Conservation (phyloP, 257 asterid genomes). For the Ilex aquifolium region DNA sequence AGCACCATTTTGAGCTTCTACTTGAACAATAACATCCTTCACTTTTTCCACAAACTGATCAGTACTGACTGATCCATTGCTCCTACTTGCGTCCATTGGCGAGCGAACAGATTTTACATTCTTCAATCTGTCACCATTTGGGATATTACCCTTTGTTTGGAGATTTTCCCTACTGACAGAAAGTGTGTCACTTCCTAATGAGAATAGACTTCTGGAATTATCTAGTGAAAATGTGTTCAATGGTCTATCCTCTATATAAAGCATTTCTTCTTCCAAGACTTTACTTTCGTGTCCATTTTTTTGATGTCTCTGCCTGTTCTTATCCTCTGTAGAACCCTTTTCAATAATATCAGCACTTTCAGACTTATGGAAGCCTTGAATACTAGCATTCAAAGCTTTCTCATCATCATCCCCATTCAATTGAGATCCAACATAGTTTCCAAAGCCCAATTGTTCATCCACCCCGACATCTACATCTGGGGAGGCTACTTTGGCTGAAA, state of each 20-base stretch:
- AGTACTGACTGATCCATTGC: constrained; percentile 32
- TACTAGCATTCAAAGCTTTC: background rate
- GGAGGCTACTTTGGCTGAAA: constrained; percentile 11
- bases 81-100: constrained; percentile 37
- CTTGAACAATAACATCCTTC: constrained; percentile 1
- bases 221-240: constrained; percentile 17
- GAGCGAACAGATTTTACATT: constrained; percentile 60
- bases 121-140: constrained; percentile 35
- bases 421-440: constrained; percentile 12
- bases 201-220: constrained; percentile 14
- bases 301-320: constrained; percentile 17
- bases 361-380: constrained; percentile 1
- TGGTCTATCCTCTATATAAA: constrained; percentile 24
- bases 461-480: constrained; percentile 13
- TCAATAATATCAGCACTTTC: constrained; percentile 13
- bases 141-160: constrained; percentile 15
- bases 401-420: constrained; percentile 15
- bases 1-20: constrained; percentile 18
- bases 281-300: constrained; percentile 22
- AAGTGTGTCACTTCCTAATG: constrained; percentile 22
- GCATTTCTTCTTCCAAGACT: constrained; percentile 22
- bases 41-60: constrained; percentile 13
- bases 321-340: constrained; percentile 18
- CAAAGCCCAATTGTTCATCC: constrained; percentile 12
- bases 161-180: constrained; percentile 20